Evolutionary conservation across 331 rosid species (phyloP), one percentile per base, ranked within the genome.

Genomic region (Prunus yedoensis): DNA sequence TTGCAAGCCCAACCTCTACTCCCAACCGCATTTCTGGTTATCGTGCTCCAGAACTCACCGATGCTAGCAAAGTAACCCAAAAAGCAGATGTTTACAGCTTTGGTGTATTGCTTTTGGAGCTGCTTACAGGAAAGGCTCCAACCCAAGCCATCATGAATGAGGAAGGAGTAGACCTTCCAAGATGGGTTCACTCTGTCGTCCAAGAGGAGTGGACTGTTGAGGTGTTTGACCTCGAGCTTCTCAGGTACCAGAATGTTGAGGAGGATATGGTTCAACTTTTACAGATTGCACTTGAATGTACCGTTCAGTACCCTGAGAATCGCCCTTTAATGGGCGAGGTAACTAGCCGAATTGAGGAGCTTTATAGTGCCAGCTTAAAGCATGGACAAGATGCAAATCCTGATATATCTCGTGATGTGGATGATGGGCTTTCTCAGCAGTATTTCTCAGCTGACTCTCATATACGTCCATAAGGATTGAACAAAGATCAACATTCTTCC

Each of bases 111-210:
- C 90, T 94, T 4, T 76, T 94, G 82, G 98, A 94, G 85, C 84
- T 94, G 17, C 91, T 94, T 3, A 94, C 98, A 0, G 98, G 98
- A 59, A 90, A 88, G 84, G 74, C 96, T 56, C 98, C 98, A 5
- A 85, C 95, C 59, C 91, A 94, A 74, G 79, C 97, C 18, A 75
- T 86, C 10, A 60, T 90, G 77, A 87, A 84, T 35, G 98, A 94
- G 69, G 97, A 91, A 17, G 97, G 93, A 30, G 96, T 94, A 3
- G 97, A 94, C 87, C 95, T 94, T 66, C 98, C 98, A 10, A 87
- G 93, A 84, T 94, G 98, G 98, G 96, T 91, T 18, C 93, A 79
- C 30, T 90, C 96, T 15, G 85, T 94, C 57, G 93, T 91, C 75
- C 84, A 54, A 75, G 97, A 91, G 64, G 93, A 91, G 58, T 88